Percentiles rank a stretch among this genome's conserved stretches.
Evolutionary conservation across 805 yeast genomes (phyloP).

Genomic region (Barnettozyma sp.): DNA sequence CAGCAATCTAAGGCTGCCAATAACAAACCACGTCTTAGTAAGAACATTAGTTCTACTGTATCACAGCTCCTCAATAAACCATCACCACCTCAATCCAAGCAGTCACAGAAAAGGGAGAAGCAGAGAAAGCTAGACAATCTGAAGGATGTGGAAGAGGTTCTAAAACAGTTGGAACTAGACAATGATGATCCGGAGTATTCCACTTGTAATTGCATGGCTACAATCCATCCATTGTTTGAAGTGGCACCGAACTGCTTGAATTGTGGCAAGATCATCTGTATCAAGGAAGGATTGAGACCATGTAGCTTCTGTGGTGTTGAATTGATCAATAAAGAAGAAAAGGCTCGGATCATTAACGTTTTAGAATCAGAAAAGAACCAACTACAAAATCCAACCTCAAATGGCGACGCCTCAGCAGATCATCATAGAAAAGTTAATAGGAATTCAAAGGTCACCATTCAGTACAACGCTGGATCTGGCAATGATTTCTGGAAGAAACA

Average conservation of each 20-base stretch:
- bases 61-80: slow-evolving; percentile 43
- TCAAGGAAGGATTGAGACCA: slow-evolving; percentile 83
- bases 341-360: slow-evolving; percentile 45
- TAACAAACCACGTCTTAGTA: slow-evolving; percentile 12
- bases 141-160: slow-evolving; percentile 58
- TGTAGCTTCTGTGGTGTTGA: slow-evolving; percentile 78
- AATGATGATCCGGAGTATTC: slow-evolving; percentile 21
- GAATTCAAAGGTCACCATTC: slow-evolving; percentile 38
- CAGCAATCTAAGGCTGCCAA: no score
- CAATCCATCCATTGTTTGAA: slow-evolving; percentile 80
- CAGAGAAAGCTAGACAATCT: slow-evolving; percentile 46
- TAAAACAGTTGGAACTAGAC: slow-evolving; percentile 44
- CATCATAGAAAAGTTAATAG: slow-evolving; percentile 18
- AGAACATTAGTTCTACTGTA: slow-evolving; percentile 28
- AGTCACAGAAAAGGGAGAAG: slow-evolving; percentile 32
- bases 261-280: slow-evolving; percentile 92
- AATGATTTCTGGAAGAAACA: slow-evolving; percentile 63
- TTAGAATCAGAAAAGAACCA: slow-evolving; percentile 48
- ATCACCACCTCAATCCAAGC: slow-evolving; percentile 22
- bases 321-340: slow-evolving; percentile 57
- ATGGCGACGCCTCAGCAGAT: slow-evolving; percentile 9
- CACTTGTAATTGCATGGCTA: slow-evolving; percentile 77
- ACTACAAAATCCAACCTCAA: slow-evolving; percentile 29
- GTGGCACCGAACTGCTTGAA: slow-evolving; percentile 89
- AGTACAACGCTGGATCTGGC: slow-evolving; percentile 53